phyloP scores from a whole-genome alignment of 2,329 filamentous ascomycete genomes.

The Diaporthe longicolla region DNA sequence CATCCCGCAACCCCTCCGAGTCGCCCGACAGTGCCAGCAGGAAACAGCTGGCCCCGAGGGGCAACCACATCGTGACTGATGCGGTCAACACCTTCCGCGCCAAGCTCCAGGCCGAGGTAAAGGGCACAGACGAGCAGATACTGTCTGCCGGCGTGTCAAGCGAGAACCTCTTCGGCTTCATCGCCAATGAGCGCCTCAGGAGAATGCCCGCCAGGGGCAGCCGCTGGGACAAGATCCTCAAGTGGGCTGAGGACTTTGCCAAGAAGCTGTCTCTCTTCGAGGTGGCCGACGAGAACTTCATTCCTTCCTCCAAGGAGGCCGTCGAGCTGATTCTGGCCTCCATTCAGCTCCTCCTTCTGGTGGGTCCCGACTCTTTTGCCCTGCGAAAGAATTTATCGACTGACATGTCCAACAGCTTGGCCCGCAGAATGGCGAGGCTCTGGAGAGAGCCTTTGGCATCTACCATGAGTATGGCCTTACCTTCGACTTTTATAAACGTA shows the following conservation, averaged over 20 bases:
- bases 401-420: conserved; percentile 38
- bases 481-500: conserved; percentile 43
- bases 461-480: conserved; percentile 43
- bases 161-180: conserved; percentile 41
- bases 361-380: conserved; percentile 3
- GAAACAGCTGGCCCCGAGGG: conserved; percentile 38
- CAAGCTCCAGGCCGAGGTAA: conserved; percentile 42
- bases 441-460: conserved; percentile 42
- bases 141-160: conserved; percentile 42
- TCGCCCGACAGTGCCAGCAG: conserved; percentile 35
- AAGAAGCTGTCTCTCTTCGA: conserved; percentile 43
- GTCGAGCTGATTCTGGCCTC: conserved; percentile 42
- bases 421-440: conserved; percentile 42
- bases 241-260: conserved; percentile 43
- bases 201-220: conserved; percentile 43
- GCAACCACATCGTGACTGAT: conserved; percentile 43
- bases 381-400: not conserved
- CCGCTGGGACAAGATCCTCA: conserved; percentile 43
- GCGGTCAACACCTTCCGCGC: conserved; percentile 39
- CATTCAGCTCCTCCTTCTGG: conserved; percentile 42
- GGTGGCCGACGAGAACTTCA: conserved; percentile 41
- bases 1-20: conserved; percentile 38
- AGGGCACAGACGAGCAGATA: conserved; percentile 39
- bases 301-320: conserved; percentile 43
- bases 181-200: conserved; percentile 42